Base-by-base conservation (phyloP, 371 early-diverging fungal species). In the Rhizopus sp. region DNA sequence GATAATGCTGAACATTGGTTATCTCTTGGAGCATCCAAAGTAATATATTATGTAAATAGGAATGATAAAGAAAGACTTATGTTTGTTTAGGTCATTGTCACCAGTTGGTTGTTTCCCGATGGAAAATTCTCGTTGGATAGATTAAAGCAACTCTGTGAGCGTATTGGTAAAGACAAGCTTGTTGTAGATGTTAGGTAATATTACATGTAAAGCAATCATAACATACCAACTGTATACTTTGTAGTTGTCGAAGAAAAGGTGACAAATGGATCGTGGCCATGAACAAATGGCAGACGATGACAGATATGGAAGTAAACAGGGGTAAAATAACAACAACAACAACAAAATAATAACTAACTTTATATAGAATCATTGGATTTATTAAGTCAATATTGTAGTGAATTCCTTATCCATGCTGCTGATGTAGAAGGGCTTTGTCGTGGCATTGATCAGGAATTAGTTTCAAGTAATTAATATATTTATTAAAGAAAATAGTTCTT, bases 351-450 rank as follows among this genome's bases (percentile, higher is more conserved):
- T 15, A 32, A 7, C 23, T 5, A 45, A 15, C 15, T 8, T 31
- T 33, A 12, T 6, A 33, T 31, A 62, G 89, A 79, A 32, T 72
- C 85, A 0, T 61, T 93, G 49, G 66, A 67, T 23, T 53, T 82
- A 70, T 63, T 95, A 50, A 80, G 92, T 5, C 53, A 81, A 51
- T 87, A 91, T 63, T 95, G 96, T 66, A 89, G 92, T 59, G 98
- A 98, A 76, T 94, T 98, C 62, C 71, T 98, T 44, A 87, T 98
- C 30, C 98, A 98, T 72, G 98, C 98, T 1, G 96, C 97, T 3
- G 96, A 98, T 74, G 97, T 98, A 16, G 98, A 98, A 70, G 98
- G 98, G 4, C 75, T 96, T 41, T 95, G 95, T 70, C 80, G 87
- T 37, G 98, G 98, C 4, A 92, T 98, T 57, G 98, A 98, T 63